phyloP scores from a whole-genome alignment of 768 basidiomycete species.

The Boletus tomentosulus region DNA sequence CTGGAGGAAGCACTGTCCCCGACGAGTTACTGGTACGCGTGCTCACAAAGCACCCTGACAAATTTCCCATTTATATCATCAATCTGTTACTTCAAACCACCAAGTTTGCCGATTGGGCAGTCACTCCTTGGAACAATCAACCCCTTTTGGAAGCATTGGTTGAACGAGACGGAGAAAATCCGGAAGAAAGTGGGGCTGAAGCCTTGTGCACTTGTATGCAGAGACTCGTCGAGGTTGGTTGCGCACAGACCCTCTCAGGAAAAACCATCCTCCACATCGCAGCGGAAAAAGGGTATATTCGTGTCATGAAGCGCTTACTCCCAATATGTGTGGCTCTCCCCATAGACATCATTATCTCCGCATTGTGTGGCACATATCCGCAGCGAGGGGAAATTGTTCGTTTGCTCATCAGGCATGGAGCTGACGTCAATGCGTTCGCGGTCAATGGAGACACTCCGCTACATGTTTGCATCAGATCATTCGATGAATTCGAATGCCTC shows the following conservation, averaged over 20 bases:
- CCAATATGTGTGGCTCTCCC: not conserved
- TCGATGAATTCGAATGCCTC: constrained; percentile 5
- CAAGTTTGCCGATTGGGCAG: not conserved
- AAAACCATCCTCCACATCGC: constrained; percentile 5
- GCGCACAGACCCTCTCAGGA: not conserved
- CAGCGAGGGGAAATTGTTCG: not conserved
- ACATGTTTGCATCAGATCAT: not conserved
- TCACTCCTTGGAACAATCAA: not conserved
- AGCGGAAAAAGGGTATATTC: constrained; percentile 2
- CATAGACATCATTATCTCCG: not conserved
- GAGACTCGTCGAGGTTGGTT: not conserved
- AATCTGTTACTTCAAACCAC: not conserved
- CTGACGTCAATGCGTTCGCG: not conserved
- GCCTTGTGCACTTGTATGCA: not conserved
- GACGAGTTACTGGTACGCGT: not conserved
- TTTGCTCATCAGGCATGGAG: not conserved
- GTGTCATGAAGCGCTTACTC: not conserved
- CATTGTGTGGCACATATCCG: not conserved
- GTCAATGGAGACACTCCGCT: constrained; percentile 9
- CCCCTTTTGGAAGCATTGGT: constrained; percentile 2
- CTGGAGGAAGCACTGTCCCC: not conserved
- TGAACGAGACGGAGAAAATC: not conserved
- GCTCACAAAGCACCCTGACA: not conserved
- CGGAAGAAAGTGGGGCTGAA: not conserved
- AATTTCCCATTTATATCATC: constrained; percentile 1